These are phyloP conservation scores for Mrakia hoshinonis DNA, from an alignment of 768 basidiomycete genomes.

Conservation along the genomic window DNA sequence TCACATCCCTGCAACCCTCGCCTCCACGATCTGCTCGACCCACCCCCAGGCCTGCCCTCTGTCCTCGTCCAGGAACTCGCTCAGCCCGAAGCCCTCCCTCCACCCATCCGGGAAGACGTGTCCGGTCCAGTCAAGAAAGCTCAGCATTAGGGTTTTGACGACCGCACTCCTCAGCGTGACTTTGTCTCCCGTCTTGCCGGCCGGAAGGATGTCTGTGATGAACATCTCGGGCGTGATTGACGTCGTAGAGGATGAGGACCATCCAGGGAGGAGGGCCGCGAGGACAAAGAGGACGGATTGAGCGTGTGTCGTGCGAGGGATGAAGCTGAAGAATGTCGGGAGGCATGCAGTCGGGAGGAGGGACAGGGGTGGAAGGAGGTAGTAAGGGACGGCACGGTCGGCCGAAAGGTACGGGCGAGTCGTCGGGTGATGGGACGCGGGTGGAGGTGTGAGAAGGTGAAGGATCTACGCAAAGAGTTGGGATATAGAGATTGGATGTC, in stretches of 20 bases:
- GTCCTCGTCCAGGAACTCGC: background rate
- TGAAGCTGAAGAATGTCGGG: background rate
- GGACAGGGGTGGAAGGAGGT: background rate
- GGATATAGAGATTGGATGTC: background rate
- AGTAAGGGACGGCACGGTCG: too few species aligned
- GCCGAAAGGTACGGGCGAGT: background rate
- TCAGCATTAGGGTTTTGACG: constrained; percentile 3
- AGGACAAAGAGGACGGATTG: background rate
- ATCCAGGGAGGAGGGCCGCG: background rate
- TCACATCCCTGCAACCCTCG: background rate
- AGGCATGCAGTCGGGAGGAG: background rate
- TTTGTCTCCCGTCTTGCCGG: background rate
- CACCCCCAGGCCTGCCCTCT: background rate
- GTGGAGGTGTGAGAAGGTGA: background rate
- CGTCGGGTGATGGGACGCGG: background rate
- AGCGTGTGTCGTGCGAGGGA: background rate
- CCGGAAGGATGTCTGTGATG: background rate
- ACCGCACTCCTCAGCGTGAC: background rate
- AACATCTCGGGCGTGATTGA: background rate
- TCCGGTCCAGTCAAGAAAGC: background rate
- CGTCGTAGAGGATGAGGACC: background rate
- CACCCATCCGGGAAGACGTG: background rate
- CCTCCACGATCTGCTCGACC: background rate
- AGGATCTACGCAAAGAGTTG: background rate
- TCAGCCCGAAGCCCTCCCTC: background rate